Evolutionary conservation across 768 basidiomycete species (phyloP).

Genomic region (Strobilomyces confusus): DNA sequence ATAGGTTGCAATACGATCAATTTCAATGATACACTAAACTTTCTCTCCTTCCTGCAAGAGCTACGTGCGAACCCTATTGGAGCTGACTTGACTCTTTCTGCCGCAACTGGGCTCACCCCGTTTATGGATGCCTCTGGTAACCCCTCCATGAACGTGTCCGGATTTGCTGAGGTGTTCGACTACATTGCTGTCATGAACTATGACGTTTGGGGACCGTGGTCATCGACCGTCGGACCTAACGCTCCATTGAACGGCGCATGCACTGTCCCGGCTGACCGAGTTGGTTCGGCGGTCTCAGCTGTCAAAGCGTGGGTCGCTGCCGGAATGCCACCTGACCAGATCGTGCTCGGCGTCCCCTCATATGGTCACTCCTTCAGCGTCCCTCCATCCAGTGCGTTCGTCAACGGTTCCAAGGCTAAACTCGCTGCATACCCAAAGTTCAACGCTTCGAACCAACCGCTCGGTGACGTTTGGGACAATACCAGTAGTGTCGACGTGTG

Average conservation of each 20-base stretch:
- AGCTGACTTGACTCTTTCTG: slow-evolving; percentile 60
- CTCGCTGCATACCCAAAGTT: slow-evolving; percentile 51
- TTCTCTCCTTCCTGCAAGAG: slow-evolving; percentile 67
- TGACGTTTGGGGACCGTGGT: slow-evolving; percentile 55
- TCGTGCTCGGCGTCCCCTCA: slow-evolving; percentile 76
- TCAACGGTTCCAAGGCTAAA: slow-evolving; percentile 28
- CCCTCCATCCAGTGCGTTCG: slow-evolving; percentile 35
- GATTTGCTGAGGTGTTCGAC: slow-evolving; percentile 65
- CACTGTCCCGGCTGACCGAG: slow-evolving; percentile 49
- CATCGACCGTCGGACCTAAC: slow-evolving; percentile 64
- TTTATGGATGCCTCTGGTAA: slow-evolving; percentile 56
- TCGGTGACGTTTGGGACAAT: slow-evolving; percentile 56
- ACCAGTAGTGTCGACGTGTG: slow-evolving; percentile 48
- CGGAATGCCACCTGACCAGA: slow-evolving; percentile 64
- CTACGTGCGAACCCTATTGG: slow-evolving; percentile 54
- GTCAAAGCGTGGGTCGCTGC: slow-evolving; percentile 71
- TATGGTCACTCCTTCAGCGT: slow-evolving; percentile 76
- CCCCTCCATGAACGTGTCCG: slow-evolving; percentile 66
- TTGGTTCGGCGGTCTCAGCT: slow-evolving; percentile 72
- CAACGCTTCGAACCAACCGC: slow-evolving; percentile 38
- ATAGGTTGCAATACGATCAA: slow-evolving; percentile 64
- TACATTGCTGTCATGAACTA: slow-evolving; percentile 66
- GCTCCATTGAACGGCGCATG: slow-evolving; percentile 80
- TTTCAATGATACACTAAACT: slow-evolving; percentile 65
- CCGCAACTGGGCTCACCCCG: slow-evolving; percentile 62